Base-by-base conservation (phyloP, 192 early-diverging fungal species). In the Coemansia sp. region DNA sequence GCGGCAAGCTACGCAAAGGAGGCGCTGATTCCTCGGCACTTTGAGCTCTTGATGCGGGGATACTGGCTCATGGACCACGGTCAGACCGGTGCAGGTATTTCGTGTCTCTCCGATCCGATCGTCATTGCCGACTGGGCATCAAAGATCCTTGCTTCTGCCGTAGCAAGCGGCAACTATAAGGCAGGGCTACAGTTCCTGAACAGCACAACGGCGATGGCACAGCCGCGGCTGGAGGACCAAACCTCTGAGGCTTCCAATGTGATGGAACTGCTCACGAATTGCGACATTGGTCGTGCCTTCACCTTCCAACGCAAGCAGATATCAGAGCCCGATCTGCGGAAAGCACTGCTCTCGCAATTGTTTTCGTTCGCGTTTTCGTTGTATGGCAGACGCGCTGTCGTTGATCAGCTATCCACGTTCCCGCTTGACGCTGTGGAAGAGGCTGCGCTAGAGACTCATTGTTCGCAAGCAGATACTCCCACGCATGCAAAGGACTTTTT, bases 21-120 rank as follows among this genome's bases (percentile, higher is more conserved):
- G 2, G 64, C 33, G 48, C 65, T 57, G 47, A 64, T 81, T 23
- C 78, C 78, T 4, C 64, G 65, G 34, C 72, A 81, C 44, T 78
- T 78, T 61, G 67, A 59, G 61, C 68, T 64, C 37, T 54, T 78
- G 45, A 66, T 78, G 53, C 68, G 70, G 9, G 80, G 75, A 19
- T 82, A 78, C 57, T 82, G 80, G 80, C 57, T 76, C 64, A 59
- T 82, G 64, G 80, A 82, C 54, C 80, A 82, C n/a, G 70, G 55
- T 2, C 70, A 78, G 31, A 58, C 54, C 2, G 50, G 47, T 4
- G 57, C 54, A 10, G 61, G 67, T 15, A 50, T 82, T 17, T 50
- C 75, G 3, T 73, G 67, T 31, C 71, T 82, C 20, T 58, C 75
- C 2, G 70, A 82, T 19, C 75, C 80, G 17, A 56, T 71, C 23